Conservation (phyloP, 352 stramenopile genomes). For the Peronosclerospora sorghi region DNA sequence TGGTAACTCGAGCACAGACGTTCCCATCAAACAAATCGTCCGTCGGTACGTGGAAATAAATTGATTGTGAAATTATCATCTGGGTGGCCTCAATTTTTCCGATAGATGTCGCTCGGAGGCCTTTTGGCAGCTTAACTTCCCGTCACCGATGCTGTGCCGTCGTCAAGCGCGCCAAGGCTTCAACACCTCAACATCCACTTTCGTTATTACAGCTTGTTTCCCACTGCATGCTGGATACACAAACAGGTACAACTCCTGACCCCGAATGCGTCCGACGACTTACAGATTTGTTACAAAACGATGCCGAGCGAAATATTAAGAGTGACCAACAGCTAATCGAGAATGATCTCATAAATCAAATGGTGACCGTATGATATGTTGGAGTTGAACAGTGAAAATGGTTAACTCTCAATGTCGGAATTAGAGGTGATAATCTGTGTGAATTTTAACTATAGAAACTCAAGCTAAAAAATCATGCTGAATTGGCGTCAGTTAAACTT, state of each 20-base stretch:
- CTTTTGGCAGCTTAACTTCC: conserved; percentile 23
- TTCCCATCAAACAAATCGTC: conserved; percentile 50
- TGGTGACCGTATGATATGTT: conserved; percentile 7
- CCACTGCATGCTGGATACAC: conserved; percentile 37
- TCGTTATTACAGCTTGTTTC: conserved; percentile 40
- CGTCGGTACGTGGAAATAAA: conserved; percentile 45
- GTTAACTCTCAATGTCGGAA: too few relatives aligned
- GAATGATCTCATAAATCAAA: conserved; percentile 32
- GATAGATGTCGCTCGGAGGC: conserved; percentile 31
- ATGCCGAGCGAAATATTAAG: conserved; percentile 25
- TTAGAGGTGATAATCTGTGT: too few relatives aligned
- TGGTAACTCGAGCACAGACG: conserved; percentile 35
- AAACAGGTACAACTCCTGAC: conserved; percentile 18
- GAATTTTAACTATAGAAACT: too few relatives aligned
- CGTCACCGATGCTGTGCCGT: conserved; percentile 47
- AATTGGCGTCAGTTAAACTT: too few relatives aligned
- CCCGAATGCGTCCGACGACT: conserved; percentile 26
- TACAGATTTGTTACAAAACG: conserved; percentile 35
- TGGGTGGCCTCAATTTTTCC: conserved; percentile 45
- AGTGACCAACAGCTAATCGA: conserved; percentile 37
- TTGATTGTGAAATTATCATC: conserved; percentile 46
- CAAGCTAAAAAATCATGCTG: too few relatives aligned
- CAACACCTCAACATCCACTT: conserved; percentile 19
- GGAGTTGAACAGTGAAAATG: too few relatives aligned
- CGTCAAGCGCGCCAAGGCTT: conserved; percentile 27